Percentiles rank a stretch among this genome's conserved stretches.
These are phyloP conservation scores for Citrus sp. DNA, from an alignment of 345 rosid genomes.

Conservation along the genomic window DNA sequence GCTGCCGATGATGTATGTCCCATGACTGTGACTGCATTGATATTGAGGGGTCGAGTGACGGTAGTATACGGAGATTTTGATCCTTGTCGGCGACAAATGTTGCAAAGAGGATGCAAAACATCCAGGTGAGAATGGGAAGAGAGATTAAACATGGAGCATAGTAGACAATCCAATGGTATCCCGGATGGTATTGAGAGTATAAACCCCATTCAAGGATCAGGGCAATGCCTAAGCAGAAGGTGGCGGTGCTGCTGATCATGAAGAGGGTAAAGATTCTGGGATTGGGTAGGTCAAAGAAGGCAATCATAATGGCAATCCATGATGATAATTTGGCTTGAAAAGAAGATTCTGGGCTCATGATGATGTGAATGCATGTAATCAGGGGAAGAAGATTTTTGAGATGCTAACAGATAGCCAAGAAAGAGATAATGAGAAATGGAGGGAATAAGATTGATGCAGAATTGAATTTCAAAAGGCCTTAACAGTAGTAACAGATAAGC, in stretches of 20 bases:
- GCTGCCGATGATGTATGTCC: not conserved
- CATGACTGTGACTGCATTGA: not conserved
- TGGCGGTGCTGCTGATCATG: slow-evolving; percentile 1
- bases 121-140: not conserved
- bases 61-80: not conserved
- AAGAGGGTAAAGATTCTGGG: slow-evolving; percentile 10
- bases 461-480: not conserved
- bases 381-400: not conserved
- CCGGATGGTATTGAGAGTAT: not conserved
- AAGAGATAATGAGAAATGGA: not conserved
- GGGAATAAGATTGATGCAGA: not conserved
- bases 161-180: slow-evolving; percentile 8
- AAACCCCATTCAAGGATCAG: slow-evolving; percentile 5
- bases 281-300: slow-evolving; percentile 3
- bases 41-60: not conserved
- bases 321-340: not conserved
- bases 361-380: not conserved
- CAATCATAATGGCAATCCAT: not conserved
- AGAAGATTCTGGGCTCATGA: not conserved
- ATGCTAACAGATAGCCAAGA: not conserved
- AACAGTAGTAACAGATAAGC: not conserved
- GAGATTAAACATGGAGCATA: not conserved
- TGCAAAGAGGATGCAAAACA: not conserved
- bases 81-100: not conserved
- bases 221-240: slow-evolving; percentile 15